phyloP scores from a whole-genome alignment of 2,329 filamentous ascomycete species.

The Trichoderma harzianum region DNA sequence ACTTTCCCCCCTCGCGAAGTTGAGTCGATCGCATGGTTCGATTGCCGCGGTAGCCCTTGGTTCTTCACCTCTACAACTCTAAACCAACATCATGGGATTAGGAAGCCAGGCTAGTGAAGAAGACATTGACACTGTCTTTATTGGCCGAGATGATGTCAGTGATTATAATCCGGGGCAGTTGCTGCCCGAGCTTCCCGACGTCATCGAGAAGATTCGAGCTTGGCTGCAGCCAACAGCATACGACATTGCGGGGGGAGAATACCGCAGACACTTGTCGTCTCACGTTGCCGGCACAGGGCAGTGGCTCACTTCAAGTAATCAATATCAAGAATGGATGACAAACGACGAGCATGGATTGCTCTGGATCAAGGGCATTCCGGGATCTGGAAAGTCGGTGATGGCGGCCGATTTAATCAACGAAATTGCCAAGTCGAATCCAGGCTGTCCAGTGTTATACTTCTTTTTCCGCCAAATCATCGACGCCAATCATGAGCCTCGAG shows the following conservation, averaged over 20 bases:
- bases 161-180: conserved; percentile 10
- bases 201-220: conserved; percentile 21
- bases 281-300: conserved; percentile 23
- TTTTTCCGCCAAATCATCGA: conserved; percentile 40
- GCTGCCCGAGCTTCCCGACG: conserved; percentile 19
- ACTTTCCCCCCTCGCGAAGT: background rate
- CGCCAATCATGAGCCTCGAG: conserved; percentile 31
- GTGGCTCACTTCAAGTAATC: conserved; percentile 21
- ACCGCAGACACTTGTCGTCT: conserved; percentile 26
- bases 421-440: conserved; percentile 12
- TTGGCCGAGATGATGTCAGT: conserved; percentile 9
- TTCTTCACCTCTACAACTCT: background rate
- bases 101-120: background rate
- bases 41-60: background rate
- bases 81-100: background rate
- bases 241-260: conserved; percentile 27
- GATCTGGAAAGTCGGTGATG: conserved; percentile 38
- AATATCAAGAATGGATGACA: conserved; percentile 22
- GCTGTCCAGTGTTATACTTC: conserved; percentile 34
- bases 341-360: conserved; percentile 23
- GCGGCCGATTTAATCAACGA: conserved; percentile 29
- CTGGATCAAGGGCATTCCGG: conserved; percentile 37
- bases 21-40: background rate
- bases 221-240: conserved; percentile 33
- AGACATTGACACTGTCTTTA: background rate